These are phyloP conservation scores for Dissophora globulifera DNA, from an alignment of 192 early-diverging fungal species.

Conservation along the genomic window DNA sequence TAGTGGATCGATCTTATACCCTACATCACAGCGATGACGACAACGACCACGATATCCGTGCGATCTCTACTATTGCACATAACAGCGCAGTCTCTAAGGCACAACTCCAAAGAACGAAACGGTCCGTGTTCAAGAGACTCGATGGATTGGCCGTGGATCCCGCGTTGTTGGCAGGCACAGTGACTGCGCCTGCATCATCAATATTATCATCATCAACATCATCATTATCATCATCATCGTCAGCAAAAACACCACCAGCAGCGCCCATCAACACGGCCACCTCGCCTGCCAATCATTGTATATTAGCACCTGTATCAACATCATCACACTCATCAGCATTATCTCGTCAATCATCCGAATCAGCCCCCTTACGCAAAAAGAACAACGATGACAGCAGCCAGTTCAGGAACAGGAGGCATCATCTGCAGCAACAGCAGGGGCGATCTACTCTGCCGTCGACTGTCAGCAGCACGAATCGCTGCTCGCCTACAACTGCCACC, in stretches of 20 bases:
- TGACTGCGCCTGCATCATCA: background rate
- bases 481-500: background rate
- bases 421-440: too few species aligned
- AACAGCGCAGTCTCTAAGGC: background rate
- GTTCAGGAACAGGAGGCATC: too few species aligned
- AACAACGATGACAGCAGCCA: background rate
- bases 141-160: slow-evolving; percentile 5
- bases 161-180: background rate
- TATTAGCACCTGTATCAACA: background rate
- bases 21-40: too few species aligned
- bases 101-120: slow-evolving; percentile 10
- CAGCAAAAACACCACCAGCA: background rate
- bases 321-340: background rate
- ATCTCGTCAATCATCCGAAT: background rate
- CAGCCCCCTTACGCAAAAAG: background rate
- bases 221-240: background rate
- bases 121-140: slow-evolving; percentile 19
- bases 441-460: background rate
- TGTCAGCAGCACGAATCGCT: background rate
- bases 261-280: background rate
- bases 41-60: too few species aligned
- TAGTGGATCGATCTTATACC: too few species aligned
- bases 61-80: background rate
- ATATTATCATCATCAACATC: background rate
- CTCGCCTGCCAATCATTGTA: background rate